Conservation (phyloP, 768 basidiomycete species). For the Pisolithus marmoratus region DNA sequence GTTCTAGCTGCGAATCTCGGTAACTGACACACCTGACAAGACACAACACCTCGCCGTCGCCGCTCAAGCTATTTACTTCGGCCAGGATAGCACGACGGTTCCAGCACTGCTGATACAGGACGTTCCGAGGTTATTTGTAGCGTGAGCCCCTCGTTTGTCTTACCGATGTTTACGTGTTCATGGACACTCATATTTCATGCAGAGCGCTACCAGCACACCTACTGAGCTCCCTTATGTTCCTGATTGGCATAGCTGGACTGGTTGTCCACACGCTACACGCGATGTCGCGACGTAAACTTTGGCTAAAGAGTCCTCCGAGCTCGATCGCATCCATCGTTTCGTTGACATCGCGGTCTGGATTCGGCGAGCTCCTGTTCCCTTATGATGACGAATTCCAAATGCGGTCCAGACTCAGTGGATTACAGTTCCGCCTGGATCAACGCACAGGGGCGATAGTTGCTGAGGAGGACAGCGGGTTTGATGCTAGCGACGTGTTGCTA, state of each 20-base stretch:
- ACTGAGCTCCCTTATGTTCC: constrained; percentile 44
- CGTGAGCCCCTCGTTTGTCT: constrained; percentile 36
- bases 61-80: constrained; percentile 58
- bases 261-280: constrained; percentile 44
- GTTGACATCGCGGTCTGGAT: constrained; percentile 55
- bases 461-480: constrained; percentile 34
- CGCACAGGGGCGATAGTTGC: constrained; percentile 60
- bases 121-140: constrained; percentile 47
- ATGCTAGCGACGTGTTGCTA: constrained; percentile 8
- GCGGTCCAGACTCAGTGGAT: constrained; percentile 41
- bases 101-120: constrained; percentile 36
- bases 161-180: not conserved
- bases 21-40: constrained; percentile 25
- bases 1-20: not conserved
- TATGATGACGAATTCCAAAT: constrained; percentile 47
- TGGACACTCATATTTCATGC: constrained; percentile 6
- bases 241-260: constrained; percentile 44
- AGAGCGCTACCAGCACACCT: constrained; percentile 50
- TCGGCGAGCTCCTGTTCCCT: constrained; percentile 55
- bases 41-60: constrained; percentile 53
- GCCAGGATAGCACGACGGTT: constrained; percentile 33
- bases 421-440: constrained; percentile 51
- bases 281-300: constrained; percentile 41
- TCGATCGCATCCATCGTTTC: constrained; percentile 53
- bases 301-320: constrained; percentile 51